These are phyloP conservation scores for Coelastrella sp. DNA, from an alignment of 139 green algal genomes.

Conservation along the genomic window DNA sequence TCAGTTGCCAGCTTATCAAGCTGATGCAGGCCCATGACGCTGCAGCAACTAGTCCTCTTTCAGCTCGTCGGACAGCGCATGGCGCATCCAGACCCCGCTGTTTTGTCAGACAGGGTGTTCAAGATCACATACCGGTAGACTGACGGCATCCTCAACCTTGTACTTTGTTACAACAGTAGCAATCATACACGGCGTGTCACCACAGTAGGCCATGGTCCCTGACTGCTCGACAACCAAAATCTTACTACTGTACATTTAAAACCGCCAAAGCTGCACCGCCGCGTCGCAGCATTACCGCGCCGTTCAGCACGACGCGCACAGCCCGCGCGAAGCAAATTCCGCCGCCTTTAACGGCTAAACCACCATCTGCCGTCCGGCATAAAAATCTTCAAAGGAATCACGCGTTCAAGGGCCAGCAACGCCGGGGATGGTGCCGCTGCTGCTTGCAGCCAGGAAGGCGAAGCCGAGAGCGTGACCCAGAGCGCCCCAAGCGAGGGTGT, in stretches of 20 bases:
- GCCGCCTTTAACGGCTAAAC: background rate
- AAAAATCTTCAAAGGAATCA: background rate
- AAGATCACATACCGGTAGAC: too few species aligned
- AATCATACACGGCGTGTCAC: background rate
- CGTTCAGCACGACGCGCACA: background rate
- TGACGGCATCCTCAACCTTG: too few species aligned
- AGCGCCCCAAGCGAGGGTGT: constrained; percentile 49
- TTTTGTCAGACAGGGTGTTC: too few species aligned
- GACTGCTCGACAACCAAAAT: background rate
- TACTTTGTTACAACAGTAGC: background rate
- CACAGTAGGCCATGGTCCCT: background rate
- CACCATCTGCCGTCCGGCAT: background rate
- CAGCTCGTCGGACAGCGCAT: too few species aligned
- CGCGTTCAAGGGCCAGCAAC: constrained; percentile 29
- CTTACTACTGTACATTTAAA: background rate
- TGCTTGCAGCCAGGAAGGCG: constrained; percentile 48
- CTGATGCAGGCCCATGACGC: too few species aligned
- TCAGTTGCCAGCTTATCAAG: too few species aligned
- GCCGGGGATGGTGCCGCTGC: constrained; percentile 42
- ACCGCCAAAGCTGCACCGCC: background rate
- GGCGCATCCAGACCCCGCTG: too few species aligned
- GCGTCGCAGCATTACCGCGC: background rate
- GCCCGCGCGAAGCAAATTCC: background rate
- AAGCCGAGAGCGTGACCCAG: constrained; percentile 50
- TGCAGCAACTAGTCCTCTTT: too few species aligned